Evolutionary conservation across 2,329 filamentous ascomycete genomes (phyloP).

Genomic region (Juglanconis juglandina): DNA sequence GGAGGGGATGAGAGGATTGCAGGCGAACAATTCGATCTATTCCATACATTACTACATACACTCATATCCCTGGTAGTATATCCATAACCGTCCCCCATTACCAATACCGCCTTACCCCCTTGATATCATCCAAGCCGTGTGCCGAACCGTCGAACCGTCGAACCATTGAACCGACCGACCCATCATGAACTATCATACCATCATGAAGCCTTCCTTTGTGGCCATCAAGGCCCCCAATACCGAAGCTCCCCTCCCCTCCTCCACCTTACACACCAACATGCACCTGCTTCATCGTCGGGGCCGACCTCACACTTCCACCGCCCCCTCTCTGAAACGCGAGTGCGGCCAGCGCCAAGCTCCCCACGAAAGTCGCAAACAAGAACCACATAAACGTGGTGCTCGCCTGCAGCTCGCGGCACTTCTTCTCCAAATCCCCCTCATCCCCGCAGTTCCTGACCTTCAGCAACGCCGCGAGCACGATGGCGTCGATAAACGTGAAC

Average conservation of each 20-base stretch:
- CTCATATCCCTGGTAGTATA: not conserved
- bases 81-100: not conserved
- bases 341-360: constrained; percentile 53
- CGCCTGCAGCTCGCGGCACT: constrained; percentile 74
- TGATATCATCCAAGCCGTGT: not conserved
- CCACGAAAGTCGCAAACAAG: constrained; percentile 61
- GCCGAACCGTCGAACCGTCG: not conserved
- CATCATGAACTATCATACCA: constrained; percentile 3
- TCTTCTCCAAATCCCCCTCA: constrained; percentile 49
- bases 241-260: not conserved
- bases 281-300: constrained; percentile 54
- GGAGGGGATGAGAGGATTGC: too few species aligned
- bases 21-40: not conserved
- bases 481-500: constrained; percentile 67
- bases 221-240: not conserved
- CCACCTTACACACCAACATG: constrained; percentile 39
- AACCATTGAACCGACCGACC: not conserved
- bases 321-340: constrained; percentile 49
- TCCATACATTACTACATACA: not conserved
- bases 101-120: not conserved
- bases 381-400: constrained; percentile 77
- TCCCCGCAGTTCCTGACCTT: constrained; percentile 66
- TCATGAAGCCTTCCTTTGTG: not conserved
- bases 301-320: constrained; percentile 42
- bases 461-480: constrained; percentile 69